phyloP scores from a whole-genome alignment of 2,329 filamentous ascomycete genomes.

The Alternaria brassicicola region DNA sequence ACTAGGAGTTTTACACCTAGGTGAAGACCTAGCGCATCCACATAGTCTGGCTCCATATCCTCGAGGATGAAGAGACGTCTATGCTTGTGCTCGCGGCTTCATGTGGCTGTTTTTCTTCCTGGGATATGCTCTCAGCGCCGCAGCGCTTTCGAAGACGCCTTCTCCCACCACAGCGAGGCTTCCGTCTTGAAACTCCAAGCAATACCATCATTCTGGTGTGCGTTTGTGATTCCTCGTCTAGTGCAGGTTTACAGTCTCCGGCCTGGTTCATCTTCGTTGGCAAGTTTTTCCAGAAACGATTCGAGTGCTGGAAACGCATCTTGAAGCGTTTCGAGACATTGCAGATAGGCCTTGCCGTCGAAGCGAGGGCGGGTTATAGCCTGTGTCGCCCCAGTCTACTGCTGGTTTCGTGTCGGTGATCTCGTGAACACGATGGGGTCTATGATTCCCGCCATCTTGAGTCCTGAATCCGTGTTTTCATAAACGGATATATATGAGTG shows the following conservation, averaged over 20 bases:
- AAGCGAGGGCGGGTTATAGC: not conserved
- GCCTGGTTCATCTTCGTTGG: conserved; percentile 1
- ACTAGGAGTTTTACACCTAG: conserved; percentile 27
- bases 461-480: not conserved
- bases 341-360: not conserved
- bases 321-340: not conserved
- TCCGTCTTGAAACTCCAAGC: not conserved
- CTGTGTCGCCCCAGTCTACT: not conserved
- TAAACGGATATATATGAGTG: not conserved
- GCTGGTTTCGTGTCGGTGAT: not conserved
- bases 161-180: not conserved
- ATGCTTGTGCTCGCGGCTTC: not conserved
- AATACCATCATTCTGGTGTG: not conserved
- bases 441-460: not conserved
- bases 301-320: conserved; percentile 4
- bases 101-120: not conserved
- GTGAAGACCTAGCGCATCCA: conserved; percentile 23
- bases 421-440: not conserved
- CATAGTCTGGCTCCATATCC: conserved; percentile 26
- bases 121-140: not conserved
- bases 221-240: not conserved
- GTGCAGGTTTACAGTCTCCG: not conserved
- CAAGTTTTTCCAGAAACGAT: conserved; percentile 6
- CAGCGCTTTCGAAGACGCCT: not conserved
- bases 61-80: conserved; percentile 29